Base-by-base conservation (phyloP, 768 basidiomycete genomes). In the Suillus fuscotomentosus region DNA sequence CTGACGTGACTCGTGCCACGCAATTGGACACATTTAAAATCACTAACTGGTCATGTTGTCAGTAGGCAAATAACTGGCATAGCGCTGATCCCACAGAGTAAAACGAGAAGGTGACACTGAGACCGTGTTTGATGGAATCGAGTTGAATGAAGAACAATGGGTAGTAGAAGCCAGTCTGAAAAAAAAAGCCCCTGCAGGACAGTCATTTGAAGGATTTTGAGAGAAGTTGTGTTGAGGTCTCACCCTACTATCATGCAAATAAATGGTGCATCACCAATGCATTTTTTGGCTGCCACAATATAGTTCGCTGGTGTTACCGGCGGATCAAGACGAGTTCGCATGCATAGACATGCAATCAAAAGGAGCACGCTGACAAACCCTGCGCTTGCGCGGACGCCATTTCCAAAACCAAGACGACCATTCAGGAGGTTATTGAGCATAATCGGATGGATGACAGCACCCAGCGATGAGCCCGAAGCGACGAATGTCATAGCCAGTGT, bases 71-170 rank as follows among this genome's bases (percentile, higher is more conserved):
- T n/a, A 11, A 34, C 4, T 41, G 17, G n/a, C 20, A 38, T 36
- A 45, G 36, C 3, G 41, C 39, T 24, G 45, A 50, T 22, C 76
- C 22, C 64, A 84, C 84, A 34, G 77, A 78, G 66, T 85, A 85
- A 66, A 86, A 86, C 0, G 85, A 81, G 3, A 86, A 70, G 36
- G 68, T 70, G 10, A 77, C 69, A 36, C 72, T 70, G 27, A 84
- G 73, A 2, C 81, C 81, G 60, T 82, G 82, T 54, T 76, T 76
- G 22, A 83, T 78, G 2, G 84, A 78, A 54, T 82, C 78, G 9
- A 85, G 71, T 66, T 86, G 85, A 17, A 86, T 69, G 68, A 82
- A 86, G 71, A 83, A 85, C 24, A 83, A 76, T 0, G 84, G 82
- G 54, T 80, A 82, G 66, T 79, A 85, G 24, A 83, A 65, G 1